Conservation (phyloP, 1,139 yeast species). For the Yarrowia galli region DNA sequence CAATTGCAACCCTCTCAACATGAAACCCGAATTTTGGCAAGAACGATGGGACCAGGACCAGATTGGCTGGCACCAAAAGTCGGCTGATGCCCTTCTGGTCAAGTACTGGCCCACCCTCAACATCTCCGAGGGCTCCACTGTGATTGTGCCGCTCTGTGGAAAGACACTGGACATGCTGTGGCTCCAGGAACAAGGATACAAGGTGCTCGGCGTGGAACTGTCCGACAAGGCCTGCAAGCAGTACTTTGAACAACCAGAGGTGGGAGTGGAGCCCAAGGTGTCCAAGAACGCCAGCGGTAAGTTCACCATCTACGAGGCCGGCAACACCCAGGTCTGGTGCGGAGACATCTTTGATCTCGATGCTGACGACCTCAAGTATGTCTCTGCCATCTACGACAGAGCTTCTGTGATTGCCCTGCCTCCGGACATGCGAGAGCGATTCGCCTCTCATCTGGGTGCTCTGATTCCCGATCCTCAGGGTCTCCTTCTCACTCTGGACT, state of each 20-base stretch:
- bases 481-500: constrained; percentile 20
- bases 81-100: constrained; percentile 23
- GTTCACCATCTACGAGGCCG: constrained; percentile 22
- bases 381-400: constrained; percentile 23
- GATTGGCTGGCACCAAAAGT: constrained; percentile 37
- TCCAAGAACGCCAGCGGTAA: constrained; percentile 3
- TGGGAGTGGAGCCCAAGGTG: constrained; percentile 33
- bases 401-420: constrained; percentile 15
- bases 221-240: constrained; percentile 27
- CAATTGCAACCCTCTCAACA: not conserved
- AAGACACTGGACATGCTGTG: constrained; percentile 30
- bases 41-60: constrained; percentile 27
- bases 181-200: constrained; percentile 23
- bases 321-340: constrained; percentile 29
- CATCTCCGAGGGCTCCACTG: constrained; percentile 18
- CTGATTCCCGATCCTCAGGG: constrained; percentile 19
- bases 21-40: constrained; percentile 38
- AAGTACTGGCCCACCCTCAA: constrained; percentile 35
- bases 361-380: constrained; percentile 21
- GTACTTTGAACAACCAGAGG: constrained; percentile 19
- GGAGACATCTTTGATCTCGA: constrained; percentile 17
- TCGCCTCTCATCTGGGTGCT: constrained; percentile 5
- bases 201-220: constrained; percentile 27
- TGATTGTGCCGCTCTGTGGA: constrained; percentile 26
- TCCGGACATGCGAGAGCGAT: constrained; percentile 33